phyloP scores from a whole-genome alignment of 1,284 basidiomycete species.

The Coriolopsis trogii region DNA sequence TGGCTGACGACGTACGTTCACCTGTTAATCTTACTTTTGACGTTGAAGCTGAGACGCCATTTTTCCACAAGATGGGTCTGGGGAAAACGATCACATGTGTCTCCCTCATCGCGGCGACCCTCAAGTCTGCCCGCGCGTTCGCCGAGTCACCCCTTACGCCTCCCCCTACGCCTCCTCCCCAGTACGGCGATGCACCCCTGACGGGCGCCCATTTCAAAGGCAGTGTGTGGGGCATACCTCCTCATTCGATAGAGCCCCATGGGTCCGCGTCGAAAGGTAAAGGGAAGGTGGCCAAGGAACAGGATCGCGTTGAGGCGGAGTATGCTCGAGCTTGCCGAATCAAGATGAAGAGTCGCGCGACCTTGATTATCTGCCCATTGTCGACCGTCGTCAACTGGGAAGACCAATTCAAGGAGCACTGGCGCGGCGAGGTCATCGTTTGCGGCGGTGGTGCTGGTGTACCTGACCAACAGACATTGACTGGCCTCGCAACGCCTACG shows the following conservation, averaged over 20 bases:
- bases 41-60: conserved; percentile 8
- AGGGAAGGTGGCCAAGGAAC: conserved; percentile 60
- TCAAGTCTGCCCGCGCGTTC: conserved; percentile 72
- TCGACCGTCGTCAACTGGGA: conserved; percentile 99
- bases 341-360: conserved; percentile 83
- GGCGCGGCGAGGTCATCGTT: conserved; percentile 83
- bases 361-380: conserved; percentile 95
- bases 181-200: conserved; percentile 41
- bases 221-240: conserved; percentile 84
- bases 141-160: conserved; percentile 56
- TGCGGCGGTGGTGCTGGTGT: conserved; percentile 60
- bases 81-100: conserved; percentile 97
- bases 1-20: conserved; percentile 91
- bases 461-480: conserved; percentile 16
- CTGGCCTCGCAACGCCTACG: conserved; percentile 29
- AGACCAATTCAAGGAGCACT: conserved; percentile 96
- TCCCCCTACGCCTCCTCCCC: conserved; percentile 43
- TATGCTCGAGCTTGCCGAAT: conserved; percentile 73
- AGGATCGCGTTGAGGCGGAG: conserved; percentile 71
- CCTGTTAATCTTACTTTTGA: background rate
- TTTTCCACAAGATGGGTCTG: conserved; percentile 84
- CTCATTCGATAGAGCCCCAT: conserved; percentile 25
- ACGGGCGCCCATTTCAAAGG: conserved; percentile 73
- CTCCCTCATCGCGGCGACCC: conserved; percentile 88
- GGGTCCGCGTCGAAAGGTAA: conserved; percentile 53